These are phyloP conservation scores for Abelmoschus esculentus DNA, from an alignment of 345 rosid genomes.

Conservation along the genomic window DNA sequence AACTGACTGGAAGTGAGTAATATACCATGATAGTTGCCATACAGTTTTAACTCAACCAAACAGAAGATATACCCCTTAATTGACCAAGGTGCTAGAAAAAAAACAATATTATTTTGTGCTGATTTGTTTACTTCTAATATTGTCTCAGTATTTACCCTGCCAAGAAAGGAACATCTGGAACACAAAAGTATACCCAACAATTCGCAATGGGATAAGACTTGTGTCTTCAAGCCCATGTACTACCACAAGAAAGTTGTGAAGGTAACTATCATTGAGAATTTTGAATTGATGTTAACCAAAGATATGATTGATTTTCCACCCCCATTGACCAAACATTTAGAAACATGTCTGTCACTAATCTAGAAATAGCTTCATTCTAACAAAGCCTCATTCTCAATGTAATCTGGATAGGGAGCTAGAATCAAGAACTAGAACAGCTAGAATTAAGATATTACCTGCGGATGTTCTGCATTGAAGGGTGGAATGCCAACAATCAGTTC, in stretches of 20 bases:
- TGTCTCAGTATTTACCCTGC: background rate
- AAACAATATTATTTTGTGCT: background rate
- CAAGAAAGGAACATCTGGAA: background rate
- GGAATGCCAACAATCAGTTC: constrained; percentile 97
- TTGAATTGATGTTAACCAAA: background rate
- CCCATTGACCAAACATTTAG: background rate
- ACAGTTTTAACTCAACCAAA: background rate
- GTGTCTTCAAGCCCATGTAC: background rate
- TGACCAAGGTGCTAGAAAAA: background rate
- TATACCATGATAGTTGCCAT: background rate
- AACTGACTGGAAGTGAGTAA: background rate
- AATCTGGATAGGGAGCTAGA: background rate
- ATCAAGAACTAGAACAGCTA: constrained; percentile 3
- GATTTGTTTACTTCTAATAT: background rate
- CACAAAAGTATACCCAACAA: background rate
- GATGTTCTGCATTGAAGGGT: constrained; percentile 96
- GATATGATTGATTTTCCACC: background rate
- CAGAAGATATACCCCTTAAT: background rate
- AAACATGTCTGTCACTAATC: background rate
- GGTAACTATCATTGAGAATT: background rate
- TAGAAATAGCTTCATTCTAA: background rate
- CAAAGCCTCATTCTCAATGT: background rate
- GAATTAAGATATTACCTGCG: constrained; percentile 42
- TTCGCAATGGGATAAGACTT: background rate
- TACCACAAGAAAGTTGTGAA: background rate